Percentiles rank a stretch among this genome's conserved stretches.
phyloP scores from a whole-genome alignment of 805 yeast genomes.

The Spathaspora hagerdaliae region DNA sequence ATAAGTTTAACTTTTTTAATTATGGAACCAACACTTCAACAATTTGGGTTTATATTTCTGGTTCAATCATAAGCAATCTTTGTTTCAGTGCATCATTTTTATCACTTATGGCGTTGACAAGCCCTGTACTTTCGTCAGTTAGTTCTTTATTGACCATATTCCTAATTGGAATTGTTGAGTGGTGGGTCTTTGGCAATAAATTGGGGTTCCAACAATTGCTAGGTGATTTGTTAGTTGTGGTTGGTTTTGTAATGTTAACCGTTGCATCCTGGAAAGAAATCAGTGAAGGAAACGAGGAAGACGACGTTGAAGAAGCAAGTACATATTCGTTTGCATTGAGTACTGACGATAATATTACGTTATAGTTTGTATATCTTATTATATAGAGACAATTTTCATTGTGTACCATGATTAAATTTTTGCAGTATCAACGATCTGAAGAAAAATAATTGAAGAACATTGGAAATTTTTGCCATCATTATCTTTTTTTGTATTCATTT shows the following conservation, averaged over 20 bases:
- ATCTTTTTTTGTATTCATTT: neutral
- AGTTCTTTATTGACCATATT: conserved; percentile 71
- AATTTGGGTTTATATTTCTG: conserved; percentile 43
- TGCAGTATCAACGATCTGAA: too few relatives aligned
- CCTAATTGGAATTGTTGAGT: conserved; percentile 74
- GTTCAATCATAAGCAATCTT: conserved; percentile 61
- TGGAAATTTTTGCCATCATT: neutral
- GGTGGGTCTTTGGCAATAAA: conserved; percentile 57
- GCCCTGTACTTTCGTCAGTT: conserved; percentile 76
- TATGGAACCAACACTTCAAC: conserved; percentile 33
- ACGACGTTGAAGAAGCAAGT: conserved; percentile 39
- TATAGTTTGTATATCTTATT: neutral
- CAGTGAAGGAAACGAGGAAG: conserved; percentile 44
- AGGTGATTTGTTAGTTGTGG: conserved; percentile 67
- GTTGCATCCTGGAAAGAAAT: conserved; percentile 65
- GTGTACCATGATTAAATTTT: too few relatives aligned
- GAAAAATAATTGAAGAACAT: too few relatives aligned
- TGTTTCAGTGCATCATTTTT: conserved; percentile 69
- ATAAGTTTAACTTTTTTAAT: conserved; percentile 52
- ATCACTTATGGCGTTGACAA: conserved; percentile 76
- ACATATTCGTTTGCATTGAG: conserved; percentile 41
- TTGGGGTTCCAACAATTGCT: conserved; percentile 53
- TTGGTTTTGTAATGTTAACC: conserved; percentile 66
- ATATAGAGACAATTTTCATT: too few relatives aligned
- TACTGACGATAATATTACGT: conserved; percentile 7